Conservation (phyloP, 2,329 filamentous ascomycete species). For the Xylariaceae sp. region DNA sequence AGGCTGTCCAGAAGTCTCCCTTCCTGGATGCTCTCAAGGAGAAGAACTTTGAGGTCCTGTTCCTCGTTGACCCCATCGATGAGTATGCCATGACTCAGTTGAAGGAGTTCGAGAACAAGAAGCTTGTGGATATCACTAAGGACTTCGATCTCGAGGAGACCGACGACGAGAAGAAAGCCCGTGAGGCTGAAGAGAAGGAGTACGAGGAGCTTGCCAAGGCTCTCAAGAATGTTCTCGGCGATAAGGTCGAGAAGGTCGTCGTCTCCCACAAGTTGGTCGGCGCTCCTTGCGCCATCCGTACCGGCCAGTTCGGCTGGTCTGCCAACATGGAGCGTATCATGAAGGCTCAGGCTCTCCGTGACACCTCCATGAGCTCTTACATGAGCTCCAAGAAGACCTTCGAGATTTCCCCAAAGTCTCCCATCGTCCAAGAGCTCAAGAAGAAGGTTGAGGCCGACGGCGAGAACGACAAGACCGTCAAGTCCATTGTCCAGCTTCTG, state of each 20-base stretch:
- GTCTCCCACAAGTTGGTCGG: slow-evolving; percentile 96
- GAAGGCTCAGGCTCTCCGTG: slow-evolving; percentile 99
- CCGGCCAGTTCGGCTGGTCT: slow-evolving; percentile 99
- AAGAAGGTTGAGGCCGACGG: slow-evolving; percentile 97
- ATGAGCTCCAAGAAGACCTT: slow-evolving; percentile 99
- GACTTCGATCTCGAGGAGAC: slow-evolving; percentile 99
- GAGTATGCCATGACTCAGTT: slow-evolving; percentile 99
- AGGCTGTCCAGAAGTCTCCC: slow-evolving; percentile 95
- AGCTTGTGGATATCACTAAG: slow-evolving; percentile 99
- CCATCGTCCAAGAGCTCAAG: slow-evolving; percentile 99
- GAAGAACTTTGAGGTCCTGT: slow-evolving; percentile 99
- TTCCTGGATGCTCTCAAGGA: slow-evolving; percentile 98
- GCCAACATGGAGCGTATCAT: slow-evolving; percentile 99
- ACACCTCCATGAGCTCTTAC: slow-evolving; percentile 99
- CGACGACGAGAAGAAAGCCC: slow-evolving; percentile 95
- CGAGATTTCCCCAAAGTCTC: slow-evolving; percentile 98
- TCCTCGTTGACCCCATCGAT: slow-evolving; percentile 98
- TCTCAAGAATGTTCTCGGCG: slow-evolving; percentile 97
- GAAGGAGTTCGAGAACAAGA: slow-evolving; percentile 99
- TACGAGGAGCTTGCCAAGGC: slow-evolving; percentile 91
- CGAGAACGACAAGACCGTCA: slow-evolving; percentile 98
- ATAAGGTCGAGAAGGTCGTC: slow-evolving; percentile 99
- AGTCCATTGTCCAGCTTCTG: slow-evolving; percentile 96
- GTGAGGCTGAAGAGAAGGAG: slow-evolving; percentile 98
- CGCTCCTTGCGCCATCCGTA: slow-evolving; percentile 96